A percentile compares a stretch with the other conserved stretches of the same genome.
Evolutionary conservation across 768 basidiomycete genomes (phyloP).

Genomic region (Albatrellus ellisii): DNA sequence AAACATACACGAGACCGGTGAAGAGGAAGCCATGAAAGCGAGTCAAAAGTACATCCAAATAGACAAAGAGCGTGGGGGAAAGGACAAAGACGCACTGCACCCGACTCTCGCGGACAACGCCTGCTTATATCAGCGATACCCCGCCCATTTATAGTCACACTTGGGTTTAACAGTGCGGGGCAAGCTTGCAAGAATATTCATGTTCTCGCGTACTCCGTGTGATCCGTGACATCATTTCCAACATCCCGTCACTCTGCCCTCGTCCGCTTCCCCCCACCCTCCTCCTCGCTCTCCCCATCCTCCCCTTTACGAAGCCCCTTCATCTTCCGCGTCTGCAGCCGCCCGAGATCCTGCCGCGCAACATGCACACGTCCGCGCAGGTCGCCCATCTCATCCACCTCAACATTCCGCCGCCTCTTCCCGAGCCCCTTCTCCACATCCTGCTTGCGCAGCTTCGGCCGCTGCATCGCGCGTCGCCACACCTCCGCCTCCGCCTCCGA

Average conservation of each 20-base stretch:
- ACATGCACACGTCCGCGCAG: constrained; percentile 83
- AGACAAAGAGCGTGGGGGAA: too few species aligned
- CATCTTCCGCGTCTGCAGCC: constrained; percentile 91
- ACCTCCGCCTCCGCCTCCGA: constrained; percentile 66
- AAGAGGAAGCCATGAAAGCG: too few species aligned
- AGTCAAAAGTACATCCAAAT: too few species aligned
- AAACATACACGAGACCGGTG: not conserved
- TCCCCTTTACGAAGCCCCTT: constrained; percentile 62
- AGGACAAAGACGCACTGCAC: too few species aligned
- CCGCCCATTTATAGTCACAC: too few species aligned
- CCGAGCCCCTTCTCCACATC: constrained; percentile 79
- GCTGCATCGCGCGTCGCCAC: constrained; percentile 67
- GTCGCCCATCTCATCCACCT: constrained; percentile 98
- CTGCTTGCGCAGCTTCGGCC: constrained; percentile 80
- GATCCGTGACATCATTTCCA: too few species aligned
- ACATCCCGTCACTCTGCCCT: constrained; percentile 11
- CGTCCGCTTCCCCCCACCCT: constrained; percentile 16
- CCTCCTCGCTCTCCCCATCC: constrained; percentile 15
- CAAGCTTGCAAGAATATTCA: too few species aligned
- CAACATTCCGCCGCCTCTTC: constrained; percentile 90
- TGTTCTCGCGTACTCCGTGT: too few species aligned
- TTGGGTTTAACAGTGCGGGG: too few species aligned
- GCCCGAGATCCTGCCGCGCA: constrained; percentile 75
- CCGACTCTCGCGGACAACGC: too few species aligned
- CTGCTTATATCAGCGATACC: too few species aligned